Conservation (phyloP, 192 early-diverging fungal genomes). For the Irineochytrium annulatum region DNA sequence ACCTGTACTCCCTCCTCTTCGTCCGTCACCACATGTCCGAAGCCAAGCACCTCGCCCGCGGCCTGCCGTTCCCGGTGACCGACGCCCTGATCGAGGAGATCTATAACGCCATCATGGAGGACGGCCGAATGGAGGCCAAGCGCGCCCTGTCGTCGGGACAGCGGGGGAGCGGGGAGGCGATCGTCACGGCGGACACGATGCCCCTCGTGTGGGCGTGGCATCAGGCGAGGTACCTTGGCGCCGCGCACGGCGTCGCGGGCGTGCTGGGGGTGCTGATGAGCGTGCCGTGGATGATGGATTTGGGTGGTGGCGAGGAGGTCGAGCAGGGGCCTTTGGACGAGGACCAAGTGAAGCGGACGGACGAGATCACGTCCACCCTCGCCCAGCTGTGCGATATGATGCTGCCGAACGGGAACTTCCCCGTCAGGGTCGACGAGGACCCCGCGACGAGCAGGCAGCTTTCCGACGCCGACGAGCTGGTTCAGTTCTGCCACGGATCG, state of each 20-base stretch:
- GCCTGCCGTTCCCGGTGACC: background rate
- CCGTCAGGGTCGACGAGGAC: slow-evolving; percentile 13
- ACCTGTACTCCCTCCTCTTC: slow-evolving; percentile 15
- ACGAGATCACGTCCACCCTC: background rate
- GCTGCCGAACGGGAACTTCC: slow-evolving; percentile 10
- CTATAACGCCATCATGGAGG: background rate
- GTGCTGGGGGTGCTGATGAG: slow-evolving; percentile 1
- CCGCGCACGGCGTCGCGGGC: slow-evolving; percentile 24
- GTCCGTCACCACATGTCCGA: background rate
- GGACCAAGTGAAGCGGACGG: too few relatives aligned
- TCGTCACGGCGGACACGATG: too few relatives aligned
- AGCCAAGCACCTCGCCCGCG: too few relatives aligned
- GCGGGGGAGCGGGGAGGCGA: background rate
- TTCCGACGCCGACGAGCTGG: background rate
- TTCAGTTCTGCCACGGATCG: slow-evolving; percentile 20
- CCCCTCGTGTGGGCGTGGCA: slow-evolving; percentile 21
- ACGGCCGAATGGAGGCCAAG: slow-evolving; percentile 6
- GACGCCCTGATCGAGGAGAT: slow-evolving; percentile 8
- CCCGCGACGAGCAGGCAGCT: background rate
- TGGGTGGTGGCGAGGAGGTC: too few relatives aligned
- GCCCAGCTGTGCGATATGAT: too few relatives aligned
- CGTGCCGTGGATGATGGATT: background rate
- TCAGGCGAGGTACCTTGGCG: slow-evolving; percentile 21
- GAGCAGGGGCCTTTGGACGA: too few relatives aligned
- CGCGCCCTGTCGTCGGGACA: background rate